Base-by-base conservation (phyloP, 306 rosid genomes). In the Vigna unguiculata region DNA sequence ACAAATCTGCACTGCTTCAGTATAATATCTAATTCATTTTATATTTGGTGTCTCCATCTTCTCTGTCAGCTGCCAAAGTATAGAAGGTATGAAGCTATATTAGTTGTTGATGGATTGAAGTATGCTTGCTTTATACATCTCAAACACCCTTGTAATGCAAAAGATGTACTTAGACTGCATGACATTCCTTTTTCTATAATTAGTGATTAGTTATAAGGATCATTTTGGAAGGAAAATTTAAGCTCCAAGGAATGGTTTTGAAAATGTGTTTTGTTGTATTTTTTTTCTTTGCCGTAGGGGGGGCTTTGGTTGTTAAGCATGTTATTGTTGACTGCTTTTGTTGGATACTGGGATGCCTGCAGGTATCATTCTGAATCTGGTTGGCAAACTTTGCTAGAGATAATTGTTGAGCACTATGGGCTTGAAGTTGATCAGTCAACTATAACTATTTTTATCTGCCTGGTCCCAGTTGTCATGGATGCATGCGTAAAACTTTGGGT, bases 341-440 rank as follows among this genome's bases (percentile, higher is more conserved):
- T 64, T 75, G 63, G 47, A 68, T 59, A 55, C 11, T 71, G 81
- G 68, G 45, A 69, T 75, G 75, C 72, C 53, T 78, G 80, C 96
- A 95, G 99, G 92, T 95, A 95, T 86, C 99, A 95, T 88, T 95
- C 99, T 46, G 97, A 95, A 82, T 88, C 97, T 71, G 97, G 97
- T 75, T 95, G 99, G 99, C 91, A 92, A 81, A 92, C 99, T 15
- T 81, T 95, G 85, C 2, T 90, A 59, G 97, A 92, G 87, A 80
- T 91, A 74, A 68, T 90, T 74, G 90, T 89, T 20, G 97, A 95
- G 77, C 99, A 95, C 79, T 92, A 95, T 57, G 99, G 99, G 55
- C 64, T 95, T 72, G 87, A 92, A 82, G 83, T 88, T 70, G 99
- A 95, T 84, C 91, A 83, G 74, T 46, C 96, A 34, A 82, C 83